Percentiles rank a stretch among this genome's conserved stretches.
Evolutionary conservation across 2,329 filamentous ascomycete genomes (phyloP).

Genomic region (Tothia fuscella): DNA sequence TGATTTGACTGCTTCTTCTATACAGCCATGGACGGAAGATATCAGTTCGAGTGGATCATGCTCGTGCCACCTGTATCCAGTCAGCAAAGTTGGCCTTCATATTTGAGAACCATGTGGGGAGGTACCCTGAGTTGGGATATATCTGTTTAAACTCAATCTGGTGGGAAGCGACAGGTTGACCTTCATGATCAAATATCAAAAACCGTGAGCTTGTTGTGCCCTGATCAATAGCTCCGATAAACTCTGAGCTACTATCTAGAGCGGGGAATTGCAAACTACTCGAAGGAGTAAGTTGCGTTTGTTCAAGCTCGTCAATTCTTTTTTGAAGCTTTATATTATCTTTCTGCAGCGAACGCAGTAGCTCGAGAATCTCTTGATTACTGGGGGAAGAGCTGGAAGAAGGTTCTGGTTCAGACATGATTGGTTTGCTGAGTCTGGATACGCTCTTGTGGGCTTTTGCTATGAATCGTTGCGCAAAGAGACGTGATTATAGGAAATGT

Average conservation of each 20-base stretch:
- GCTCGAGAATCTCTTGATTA: conserved; percentile 8
- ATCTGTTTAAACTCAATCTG: conserved; percentile 80
- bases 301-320: conserved; percentile 8
- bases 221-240: conserved; percentile 81
- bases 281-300: neutral
- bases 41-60: conserved; percentile 73
- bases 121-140: conserved; percentile 79
- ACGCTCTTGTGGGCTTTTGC: neutral
- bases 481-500: too few relatives aligned
- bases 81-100: conserved; percentile 1
- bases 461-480: neutral
- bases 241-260: conserved; percentile 25
- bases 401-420: too few relatives aligned
- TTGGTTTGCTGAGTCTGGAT: conserved; percentile 1
- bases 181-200: conserved; percentile 74
- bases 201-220: conserved; percentile 84
- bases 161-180: conserved; percentile 68
- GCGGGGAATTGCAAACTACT: neutral
- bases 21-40: conserved; percentile 63
- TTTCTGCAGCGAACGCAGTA: conserved; percentile 4
- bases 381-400: neutral
- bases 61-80: conserved; percentile 65
- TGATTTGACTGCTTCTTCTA: conserved; percentile 59
- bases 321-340: conserved; percentile 6
- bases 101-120: conserved; percentile 23